phyloP scores from a whole-genome alignment of 1,139 yeast genomes.

The Magnusiomyces fungicola region DNA sequence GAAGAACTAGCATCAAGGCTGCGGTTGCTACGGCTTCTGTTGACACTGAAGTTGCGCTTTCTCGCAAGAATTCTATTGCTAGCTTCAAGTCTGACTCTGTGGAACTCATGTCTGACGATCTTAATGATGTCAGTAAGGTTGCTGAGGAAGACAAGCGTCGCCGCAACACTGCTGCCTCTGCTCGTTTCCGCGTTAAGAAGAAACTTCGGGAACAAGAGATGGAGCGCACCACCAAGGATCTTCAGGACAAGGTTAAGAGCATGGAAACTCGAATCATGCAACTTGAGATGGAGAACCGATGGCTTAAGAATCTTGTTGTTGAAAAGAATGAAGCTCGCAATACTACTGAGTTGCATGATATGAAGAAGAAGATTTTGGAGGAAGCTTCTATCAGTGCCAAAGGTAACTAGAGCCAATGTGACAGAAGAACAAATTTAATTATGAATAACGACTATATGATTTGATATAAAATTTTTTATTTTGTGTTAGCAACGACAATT shows the following conservation, averaged over 20 bases:
- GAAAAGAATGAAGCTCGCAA: slow-evolving; percentile 46
- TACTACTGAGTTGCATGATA: slow-evolving; percentile 24
- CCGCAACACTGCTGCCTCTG: slow-evolving; percentile 75
- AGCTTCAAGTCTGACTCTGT: background rate
- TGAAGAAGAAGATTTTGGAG: slow-evolving; percentile 23
- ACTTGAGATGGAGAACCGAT: slow-evolving; percentile 75
- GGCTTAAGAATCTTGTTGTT: slow-evolving; percentile 67
- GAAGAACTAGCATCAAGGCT: background rate
- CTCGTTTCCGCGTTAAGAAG: slow-evolving; percentile 72
- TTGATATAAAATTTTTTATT: no score
- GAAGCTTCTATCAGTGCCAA: no score
- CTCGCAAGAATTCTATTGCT: no score
- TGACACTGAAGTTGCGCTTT: background rate
- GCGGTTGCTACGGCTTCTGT: background rate
- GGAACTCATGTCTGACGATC: no score
- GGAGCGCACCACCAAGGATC: slow-evolving; percentile 57
- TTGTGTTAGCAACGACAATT: no score
- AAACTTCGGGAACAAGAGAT: slow-evolving; percentile 78
- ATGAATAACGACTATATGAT: no score
- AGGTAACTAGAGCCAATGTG: no score
- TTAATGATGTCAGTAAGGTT: no score
- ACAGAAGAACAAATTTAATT: no score
- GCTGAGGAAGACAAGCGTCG: slow-evolving; percentile 59
- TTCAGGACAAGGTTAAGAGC: slow-evolving; percentile 52
- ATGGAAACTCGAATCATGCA: slow-evolving; percentile 60